These are phyloP conservation scores for Hibiscus syriacus DNA, from an alignment of 345 rosid species.

Conservation along the genomic window DNA sequence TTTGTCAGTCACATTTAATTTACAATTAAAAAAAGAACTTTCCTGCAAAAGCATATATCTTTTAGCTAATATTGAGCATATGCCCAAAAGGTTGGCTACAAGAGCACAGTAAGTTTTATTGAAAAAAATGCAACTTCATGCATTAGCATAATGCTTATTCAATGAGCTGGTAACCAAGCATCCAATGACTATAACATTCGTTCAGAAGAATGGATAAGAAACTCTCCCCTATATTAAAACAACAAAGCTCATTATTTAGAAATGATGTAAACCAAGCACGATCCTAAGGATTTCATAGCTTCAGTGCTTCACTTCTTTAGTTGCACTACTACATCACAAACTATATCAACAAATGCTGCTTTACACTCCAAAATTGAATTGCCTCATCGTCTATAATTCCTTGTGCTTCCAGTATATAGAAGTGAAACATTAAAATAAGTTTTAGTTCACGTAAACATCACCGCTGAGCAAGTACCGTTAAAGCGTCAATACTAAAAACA, in stretches of 20 bases:
- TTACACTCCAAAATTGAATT: not conserved
- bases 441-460: not conserved
- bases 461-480: not conserved
- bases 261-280: not conserved
- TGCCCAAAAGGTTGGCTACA: not conserved
- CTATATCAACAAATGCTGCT: not conserved
- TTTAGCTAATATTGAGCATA: conserved; percentile 1
- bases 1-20: not conserved
- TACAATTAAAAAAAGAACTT: not conserved
- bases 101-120: not conserved
- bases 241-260: not conserved
- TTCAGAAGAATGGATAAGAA: not conserved
- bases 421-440: not conserved
- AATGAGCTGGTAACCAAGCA: conserved; percentile 1
- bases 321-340: not conserved
- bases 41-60: not conserved
- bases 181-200: not conserved
- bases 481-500: no score
- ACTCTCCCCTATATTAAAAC: no score
- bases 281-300: not conserved
- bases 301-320: not conserved
- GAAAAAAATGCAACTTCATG: not conserved
- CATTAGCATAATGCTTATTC: no score
- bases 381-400: not conserved
- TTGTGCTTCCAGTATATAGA: not conserved